Evolutionary conservation across 2,329 filamentous ascomycete species (phyloP), one percentile per base, ranked within the genome.

Genomic region (Xylariaceae sp.): DNA sequence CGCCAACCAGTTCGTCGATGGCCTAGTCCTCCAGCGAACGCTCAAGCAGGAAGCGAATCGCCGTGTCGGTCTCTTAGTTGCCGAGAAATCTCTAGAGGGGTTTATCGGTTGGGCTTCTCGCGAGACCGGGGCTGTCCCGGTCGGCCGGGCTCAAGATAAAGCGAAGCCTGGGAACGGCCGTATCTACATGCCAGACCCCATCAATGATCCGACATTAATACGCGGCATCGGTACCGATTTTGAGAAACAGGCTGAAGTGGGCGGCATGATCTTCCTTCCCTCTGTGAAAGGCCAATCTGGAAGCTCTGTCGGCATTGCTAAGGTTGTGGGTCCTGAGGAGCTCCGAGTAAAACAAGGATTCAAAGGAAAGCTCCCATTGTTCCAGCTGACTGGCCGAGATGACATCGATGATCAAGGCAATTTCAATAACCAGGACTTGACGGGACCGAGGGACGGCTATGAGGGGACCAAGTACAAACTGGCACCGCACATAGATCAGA

Each of bases 1-100:
- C 77, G 92, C 92, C 56, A 99, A 99, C 54, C 67, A 96, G 86
- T 99, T 99, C 64, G 92, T 97, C 68, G 94, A 99, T 67, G 92
- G 91, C 50, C 80, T 99, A 48, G 88, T 97, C 62, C 81, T 99
- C 49, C 95, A 96, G 83, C 87, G 92, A 61, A 90, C 91, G 13
- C 83, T 97, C 54, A 88, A 89, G 61, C 86, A 83, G 67, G 92
- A 96, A 74, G 87, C 91, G 51, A 85, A 87, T 61, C 88, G 94
- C 62, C 89, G 94, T 50, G 89, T 96, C 54, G 90, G 91, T 49
- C 92, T 95, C 67, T 82, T 99, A 47, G 94, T 96, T 57, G 94
- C 94, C 19, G 92, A 95, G 64, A 97, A 96, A 70, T 96, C 92
- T 2, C 95, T 97, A 74, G 85, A 89, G 65, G 85, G 92, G 68